Evolutionary conservation across 768 basidiomycete genomes (phyloP).

Genomic region (Pleurotus ostreatus): DNA sequence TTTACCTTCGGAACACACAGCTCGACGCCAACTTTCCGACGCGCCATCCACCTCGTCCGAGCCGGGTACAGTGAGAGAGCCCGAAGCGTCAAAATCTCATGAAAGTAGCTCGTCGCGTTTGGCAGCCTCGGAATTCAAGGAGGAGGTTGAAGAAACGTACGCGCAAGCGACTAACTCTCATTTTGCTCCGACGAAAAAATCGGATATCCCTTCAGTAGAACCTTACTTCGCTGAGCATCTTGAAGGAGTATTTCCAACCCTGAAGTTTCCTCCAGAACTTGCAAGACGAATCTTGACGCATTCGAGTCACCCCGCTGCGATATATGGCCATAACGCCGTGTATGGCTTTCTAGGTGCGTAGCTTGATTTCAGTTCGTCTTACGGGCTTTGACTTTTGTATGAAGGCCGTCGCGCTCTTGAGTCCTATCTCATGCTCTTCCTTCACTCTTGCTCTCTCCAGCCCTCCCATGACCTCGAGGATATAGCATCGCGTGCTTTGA

Average conservation of each 20-base stretch:
- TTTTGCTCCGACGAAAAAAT: neutral
- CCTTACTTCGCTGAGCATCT: slow-evolving; percentile 49
- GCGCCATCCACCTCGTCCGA: neutral
- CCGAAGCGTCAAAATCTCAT: too few species aligned
- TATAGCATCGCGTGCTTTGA: slow-evolving; percentile 52
- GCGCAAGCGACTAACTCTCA: neutral
- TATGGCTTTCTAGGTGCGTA: slow-evolving; percentile 68
- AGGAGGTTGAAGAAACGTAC: neutral
- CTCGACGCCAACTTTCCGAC: neutral
- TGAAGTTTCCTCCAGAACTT: slow-evolving; percentile 68
- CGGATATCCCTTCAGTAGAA: slow-evolving; percentile 6
- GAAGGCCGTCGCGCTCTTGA: slow-evolving; percentile 76
- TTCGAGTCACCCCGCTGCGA: slow-evolving; percentile 64
- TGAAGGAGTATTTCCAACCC: slow-evolving; percentile 55
- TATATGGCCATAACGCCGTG: slow-evolving; percentile 68
- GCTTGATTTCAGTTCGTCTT: neutral
- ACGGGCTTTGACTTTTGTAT: neutral
- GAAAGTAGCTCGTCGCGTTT: slow-evolving; percentile 1
- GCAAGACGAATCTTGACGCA: slow-evolving; percentile 77
- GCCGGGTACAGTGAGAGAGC: neutral
- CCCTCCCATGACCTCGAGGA: slow-evolving; percentile 54
- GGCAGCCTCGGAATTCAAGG: neutral
- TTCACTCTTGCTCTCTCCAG: slow-evolving; percentile 50
- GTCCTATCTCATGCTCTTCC: slow-evolving; percentile 69
- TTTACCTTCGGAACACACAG: neutral